A percentile compares a stretch with the other conserved stretches of the same genome.
phyloP scores from a whole-genome alignment of 2,329 filamentous ascomycete species.

The Sclerotinia trifoliorum region DNA sequence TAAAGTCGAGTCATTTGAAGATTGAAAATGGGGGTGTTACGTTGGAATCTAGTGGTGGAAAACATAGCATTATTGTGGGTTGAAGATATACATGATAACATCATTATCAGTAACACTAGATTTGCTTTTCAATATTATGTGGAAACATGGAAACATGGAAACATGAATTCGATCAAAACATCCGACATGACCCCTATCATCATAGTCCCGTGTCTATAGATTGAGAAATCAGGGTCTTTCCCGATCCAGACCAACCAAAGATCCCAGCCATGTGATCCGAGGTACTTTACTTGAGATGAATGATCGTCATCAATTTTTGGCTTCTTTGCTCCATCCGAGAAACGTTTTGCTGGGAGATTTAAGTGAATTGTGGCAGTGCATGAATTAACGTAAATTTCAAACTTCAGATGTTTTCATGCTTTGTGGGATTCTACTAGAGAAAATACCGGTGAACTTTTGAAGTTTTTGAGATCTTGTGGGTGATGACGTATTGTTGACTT shows the following conservation, averaged over 20 bases:
- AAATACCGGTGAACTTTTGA: neutral
- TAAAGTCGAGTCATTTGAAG: neutral
- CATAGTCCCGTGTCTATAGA: neutral
- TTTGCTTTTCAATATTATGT: neutral
- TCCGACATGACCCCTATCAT: neutral
- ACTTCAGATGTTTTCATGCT: neutral
- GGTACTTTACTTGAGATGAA: conserved; percentile 10
- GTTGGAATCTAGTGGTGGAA: conserved; percentile 12
- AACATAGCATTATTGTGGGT: conserved; percentile 14
- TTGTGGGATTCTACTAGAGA: neutral
- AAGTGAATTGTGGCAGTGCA: neutral
- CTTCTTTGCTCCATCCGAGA: neutral
- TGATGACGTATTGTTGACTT: neutral
- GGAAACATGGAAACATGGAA: neutral
- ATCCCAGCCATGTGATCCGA: neutral
- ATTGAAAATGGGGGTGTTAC: conserved; percentile 6
- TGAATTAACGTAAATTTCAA: neutral
- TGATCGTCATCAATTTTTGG: neutral
- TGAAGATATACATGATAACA: neutral
- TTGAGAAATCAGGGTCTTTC: neutral
- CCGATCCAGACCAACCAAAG: neutral
- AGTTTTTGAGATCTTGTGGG: neutral
- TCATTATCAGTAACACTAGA: neutral
- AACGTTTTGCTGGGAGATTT: too few relatives aligned
- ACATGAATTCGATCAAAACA: neutral